These are phyloP conservation scores for Cornus suecica DNA, from an alignment of 148 eudicot species.

Conservation along the genomic window DNA sequence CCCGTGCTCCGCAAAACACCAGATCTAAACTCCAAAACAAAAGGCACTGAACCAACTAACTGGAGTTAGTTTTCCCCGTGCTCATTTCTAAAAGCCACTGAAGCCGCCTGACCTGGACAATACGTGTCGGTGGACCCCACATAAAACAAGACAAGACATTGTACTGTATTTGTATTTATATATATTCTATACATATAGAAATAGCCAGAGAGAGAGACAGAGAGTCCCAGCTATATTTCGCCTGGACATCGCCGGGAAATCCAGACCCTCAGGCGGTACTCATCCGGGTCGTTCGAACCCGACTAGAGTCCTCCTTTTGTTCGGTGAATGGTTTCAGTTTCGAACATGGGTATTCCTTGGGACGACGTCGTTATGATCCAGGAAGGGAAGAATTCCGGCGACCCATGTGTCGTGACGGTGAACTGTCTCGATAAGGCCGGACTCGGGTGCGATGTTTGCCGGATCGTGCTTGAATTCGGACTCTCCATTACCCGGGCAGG, in stretches of 20 bases:
- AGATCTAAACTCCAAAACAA: too few species aligned
- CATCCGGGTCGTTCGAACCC: background rate
- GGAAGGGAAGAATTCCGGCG: conserved; percentile 45
- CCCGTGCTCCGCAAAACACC: too few species aligned
- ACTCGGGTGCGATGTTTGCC: conserved; percentile 67
- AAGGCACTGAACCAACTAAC: too few species aligned
- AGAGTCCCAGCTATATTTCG: background rate
- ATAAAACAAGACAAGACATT: too few species aligned
- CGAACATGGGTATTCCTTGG: conserved; percentile 44
- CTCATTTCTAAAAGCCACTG: too few species aligned
- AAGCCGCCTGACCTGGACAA: too few species aligned
- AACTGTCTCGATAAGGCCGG: conserved; percentile 83
- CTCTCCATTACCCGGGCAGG: conserved; percentile 71
- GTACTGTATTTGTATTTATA: too few species aligned
- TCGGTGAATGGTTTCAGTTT: background rate
- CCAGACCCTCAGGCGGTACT: background rate
- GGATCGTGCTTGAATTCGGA: conserved; percentile 73
- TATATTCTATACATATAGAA: too few species aligned
- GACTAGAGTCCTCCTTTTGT: background rate
- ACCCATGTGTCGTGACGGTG: conserved; percentile 58
- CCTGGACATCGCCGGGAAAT: background rate
- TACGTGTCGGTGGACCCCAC: too few species aligned
- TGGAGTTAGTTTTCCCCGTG: too few species aligned
- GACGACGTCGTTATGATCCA: conserved; percentile 70
- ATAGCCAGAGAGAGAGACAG: background rate